These are phyloP conservation scores for Diplocarpon rosae DNA, from an alignment of 2,329 filamentous ascomycete species.

Conservation along the genomic window DNA sequence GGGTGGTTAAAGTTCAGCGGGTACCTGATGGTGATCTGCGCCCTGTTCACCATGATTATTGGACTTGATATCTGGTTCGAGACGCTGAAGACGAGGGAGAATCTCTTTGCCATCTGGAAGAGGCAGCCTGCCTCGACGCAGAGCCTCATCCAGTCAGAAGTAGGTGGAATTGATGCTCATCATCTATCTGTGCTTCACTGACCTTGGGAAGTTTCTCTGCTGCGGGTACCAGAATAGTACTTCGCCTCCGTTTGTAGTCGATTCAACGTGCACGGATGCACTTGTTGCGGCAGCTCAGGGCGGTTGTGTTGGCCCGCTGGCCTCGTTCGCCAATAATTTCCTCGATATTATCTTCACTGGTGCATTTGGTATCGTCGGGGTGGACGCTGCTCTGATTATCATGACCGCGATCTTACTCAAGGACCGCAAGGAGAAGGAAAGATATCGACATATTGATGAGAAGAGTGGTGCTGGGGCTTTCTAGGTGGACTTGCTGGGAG, in stretches of 20 bases:
- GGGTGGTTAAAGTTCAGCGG: constrained; percentile 60
- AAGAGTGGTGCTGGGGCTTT: constrained; percentile 52
- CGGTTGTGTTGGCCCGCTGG: constrained; percentile 59
- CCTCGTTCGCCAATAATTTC: constrained; percentile 57
- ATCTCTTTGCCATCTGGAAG: constrained; percentile 51
- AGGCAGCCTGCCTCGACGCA: constrained; percentile 46
- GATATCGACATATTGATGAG: constrained; percentile 72
- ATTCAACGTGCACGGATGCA: constrained; percentile 56
- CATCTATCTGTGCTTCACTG: not conserved
- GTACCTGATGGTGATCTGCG: constrained; percentile 51
- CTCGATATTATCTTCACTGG: constrained; percentile 70
- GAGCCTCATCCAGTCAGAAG: constrained; percentile 58
- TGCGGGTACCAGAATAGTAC: constrained; percentile 70
- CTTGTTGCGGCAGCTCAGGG: constrained; percentile 58
- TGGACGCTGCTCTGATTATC: constrained; percentile 59
- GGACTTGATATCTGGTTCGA: constrained; percentile 62
- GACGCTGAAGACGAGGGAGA: constrained; percentile 56
- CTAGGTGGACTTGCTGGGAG: constrained; percentile 23
- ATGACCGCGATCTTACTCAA: constrained; percentile 67
- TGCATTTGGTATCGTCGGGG: constrained; percentile 66
- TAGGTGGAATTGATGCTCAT: constrained; percentile 29
- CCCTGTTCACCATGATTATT: constrained; percentile 52
- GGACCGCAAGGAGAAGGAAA: constrained; percentile 67
- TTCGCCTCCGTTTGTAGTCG: constrained; percentile 59
- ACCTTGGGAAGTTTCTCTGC: constrained; percentile 54